Conservation (phyloP, 768 basidiomycete species). For the Chalciporus sphaerocephalus region DNA sequence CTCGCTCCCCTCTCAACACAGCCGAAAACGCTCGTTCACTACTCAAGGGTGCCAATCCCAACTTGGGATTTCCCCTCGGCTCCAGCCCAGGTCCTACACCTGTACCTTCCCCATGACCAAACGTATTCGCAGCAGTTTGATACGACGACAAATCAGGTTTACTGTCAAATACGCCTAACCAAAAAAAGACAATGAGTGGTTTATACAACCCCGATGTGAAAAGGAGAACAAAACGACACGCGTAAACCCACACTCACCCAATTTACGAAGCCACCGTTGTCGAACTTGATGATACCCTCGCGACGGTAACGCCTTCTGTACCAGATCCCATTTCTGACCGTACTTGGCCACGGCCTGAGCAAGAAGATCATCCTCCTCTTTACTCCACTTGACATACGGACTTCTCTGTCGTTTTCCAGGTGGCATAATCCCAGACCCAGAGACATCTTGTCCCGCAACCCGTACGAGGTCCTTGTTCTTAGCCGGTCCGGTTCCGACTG, state of each 20-base stretch:
- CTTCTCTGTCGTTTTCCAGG: constrained; percentile 34
- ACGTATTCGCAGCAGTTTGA: constrained; percentile 24
- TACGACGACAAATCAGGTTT: constrained; percentile 34
- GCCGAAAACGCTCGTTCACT: constrained; percentile 32
- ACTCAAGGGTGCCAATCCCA: constrained; percentile 37
- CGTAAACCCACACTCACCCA: constrained; percentile 30
- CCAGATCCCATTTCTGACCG: constrained; percentile 38
- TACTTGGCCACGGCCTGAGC: constrained; percentile 39
- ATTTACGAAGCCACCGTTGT: constrained; percentile 40
- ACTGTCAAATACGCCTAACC: constrained; percentile 34
- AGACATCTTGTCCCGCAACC: constrained; percentile 28
- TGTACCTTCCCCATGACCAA: constrained; percentile 5
- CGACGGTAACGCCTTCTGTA: constrained; percentile 39
- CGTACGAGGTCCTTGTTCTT: constrained; percentile 23
- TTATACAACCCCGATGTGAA: background rate
- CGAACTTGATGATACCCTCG: constrained; percentile 42
- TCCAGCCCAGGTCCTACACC: constrained; percentile 5
- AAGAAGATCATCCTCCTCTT: constrained; percentile 39
- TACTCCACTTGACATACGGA: constrained; percentile 42
- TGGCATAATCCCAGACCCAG: constrained; percentile 4
- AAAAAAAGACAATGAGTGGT: background rate
- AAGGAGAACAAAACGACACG: background rate
- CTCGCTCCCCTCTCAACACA: constrained; percentile 14
- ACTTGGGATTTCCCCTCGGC: constrained; percentile 34
- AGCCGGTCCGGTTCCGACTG: background rate